Evolutionary conservation across 129 eudicot genomes (phyloP).

Genomic region (Gnaphalium uliginosum): DNA sequence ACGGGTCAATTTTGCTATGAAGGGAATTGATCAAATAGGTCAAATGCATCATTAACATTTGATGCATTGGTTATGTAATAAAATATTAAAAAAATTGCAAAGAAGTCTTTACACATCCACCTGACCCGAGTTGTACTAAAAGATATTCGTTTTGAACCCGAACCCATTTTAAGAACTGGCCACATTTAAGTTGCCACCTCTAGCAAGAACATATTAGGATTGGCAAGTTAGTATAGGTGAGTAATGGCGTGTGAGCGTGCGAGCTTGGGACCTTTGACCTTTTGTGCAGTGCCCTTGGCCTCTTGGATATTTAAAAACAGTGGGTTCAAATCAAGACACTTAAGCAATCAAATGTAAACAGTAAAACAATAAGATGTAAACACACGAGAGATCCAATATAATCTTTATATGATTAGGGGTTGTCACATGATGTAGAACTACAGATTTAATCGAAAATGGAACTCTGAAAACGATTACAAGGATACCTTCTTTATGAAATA

Average conservation of each 20-base stretch:
- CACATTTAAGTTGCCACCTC: neutral
- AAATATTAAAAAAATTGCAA: neutral
- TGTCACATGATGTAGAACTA: conserved; percentile 12
- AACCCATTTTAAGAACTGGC: neutral
- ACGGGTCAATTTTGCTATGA: neutral
- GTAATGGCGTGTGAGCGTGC: neutral
- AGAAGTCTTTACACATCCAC: neutral
- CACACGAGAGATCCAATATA: neutral
- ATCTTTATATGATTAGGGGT: neutral
- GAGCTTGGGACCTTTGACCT: neutral
- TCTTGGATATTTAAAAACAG: neutral
- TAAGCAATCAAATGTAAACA: neutral
- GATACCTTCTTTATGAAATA: neutral
- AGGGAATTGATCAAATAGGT: neutral
- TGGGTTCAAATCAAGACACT: neutral
- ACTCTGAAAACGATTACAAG: neutral
- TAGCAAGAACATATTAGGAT: neutral
- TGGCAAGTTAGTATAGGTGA: neutral
- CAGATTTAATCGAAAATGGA: neutral
- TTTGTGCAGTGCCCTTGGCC: neutral
- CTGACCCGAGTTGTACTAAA: neutral
- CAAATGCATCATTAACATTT: neutral
- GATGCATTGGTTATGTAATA: neutral
- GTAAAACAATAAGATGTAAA: neutral
- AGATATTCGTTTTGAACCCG: neutral